These are phyloP conservation scores for Agrocybe chaxingu DNA, from an alignment of 768 basidiomycete genomes.

Conservation along the genomic window DNA sequence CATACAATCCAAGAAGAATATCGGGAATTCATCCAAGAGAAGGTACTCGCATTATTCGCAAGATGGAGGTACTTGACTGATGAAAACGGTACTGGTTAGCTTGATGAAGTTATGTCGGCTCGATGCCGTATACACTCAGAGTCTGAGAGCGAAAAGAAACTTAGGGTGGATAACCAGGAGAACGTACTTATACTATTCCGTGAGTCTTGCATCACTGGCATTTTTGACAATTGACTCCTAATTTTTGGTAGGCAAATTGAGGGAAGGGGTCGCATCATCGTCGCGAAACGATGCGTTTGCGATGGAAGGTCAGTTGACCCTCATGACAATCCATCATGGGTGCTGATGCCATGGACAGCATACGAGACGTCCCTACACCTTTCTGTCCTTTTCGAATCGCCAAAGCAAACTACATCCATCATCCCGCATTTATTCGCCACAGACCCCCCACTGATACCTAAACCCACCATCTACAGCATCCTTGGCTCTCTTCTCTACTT, in stretches of 20 bases:
- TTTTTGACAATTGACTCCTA: neutral
- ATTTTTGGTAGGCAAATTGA: slow-evolving; percentile 56
- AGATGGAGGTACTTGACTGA: neutral
- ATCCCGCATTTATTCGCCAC: slow-evolving; percentile 54
- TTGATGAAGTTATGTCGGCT: slow-evolving; percentile 43
- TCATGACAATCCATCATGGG: neutral
- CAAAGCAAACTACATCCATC: slow-evolving; percentile 59
- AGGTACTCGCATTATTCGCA: slow-evolving; percentile 35
- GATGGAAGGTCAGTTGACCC: slow-evolving; percentile 54
- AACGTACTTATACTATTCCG: slow-evolving; percentile 75
- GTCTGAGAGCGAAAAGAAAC: slow-evolving; percentile 30
- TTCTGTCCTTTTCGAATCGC: slow-evolving; percentile 57
- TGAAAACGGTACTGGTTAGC: slow-evolving; percentile 25
- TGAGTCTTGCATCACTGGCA: slow-evolving; percentile 29
- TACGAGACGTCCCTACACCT: slow-evolving; percentile 75
- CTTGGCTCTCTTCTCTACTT: slow-evolving; percentile 58
- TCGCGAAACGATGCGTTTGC: slow-evolving; percentile 59
- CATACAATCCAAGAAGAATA: slow-evolving; percentile 63
- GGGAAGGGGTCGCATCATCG: slow-evolving; percentile 69
- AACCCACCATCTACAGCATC: slow-evolving; percentile 26
- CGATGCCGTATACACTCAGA: slow-evolving; percentile 29
- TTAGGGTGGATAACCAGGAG: slow-evolving; percentile 53
- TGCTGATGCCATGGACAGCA: slow-evolving; percentile 34
- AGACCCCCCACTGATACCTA: slow-evolving; percentile 28
- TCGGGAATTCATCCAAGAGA: slow-evolving; percentile 57